phyloP scores from a whole-genome alignment of 257 asterid genomes.

The Nicotiana noctiflora region DNA sequence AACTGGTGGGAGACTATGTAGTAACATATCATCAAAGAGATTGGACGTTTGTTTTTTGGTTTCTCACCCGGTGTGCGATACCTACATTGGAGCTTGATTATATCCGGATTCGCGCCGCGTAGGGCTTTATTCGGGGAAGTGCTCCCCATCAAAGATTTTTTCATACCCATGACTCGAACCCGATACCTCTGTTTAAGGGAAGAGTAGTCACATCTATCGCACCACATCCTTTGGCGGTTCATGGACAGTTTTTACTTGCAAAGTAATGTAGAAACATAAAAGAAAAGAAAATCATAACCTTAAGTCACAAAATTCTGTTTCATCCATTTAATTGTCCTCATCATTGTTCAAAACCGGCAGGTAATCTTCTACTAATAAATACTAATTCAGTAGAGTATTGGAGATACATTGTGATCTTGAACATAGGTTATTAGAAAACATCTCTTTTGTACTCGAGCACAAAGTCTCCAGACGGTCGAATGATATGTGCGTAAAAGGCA shows the following conservation, averaged over 20 bases:
- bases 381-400: slow-evolving; percentile 27
- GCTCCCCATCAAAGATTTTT: no score
- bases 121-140: no score
- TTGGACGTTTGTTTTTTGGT: not conserved
- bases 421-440: slow-evolving; percentile 19
- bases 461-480: slow-evolving; percentile 36
- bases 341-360: slow-evolving; percentile 8
- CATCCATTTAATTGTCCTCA: no score
- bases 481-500: slow-evolving; percentile 40
- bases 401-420: slow-evolving; percentile 9
- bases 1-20: not conserved
- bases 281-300: not conserved
- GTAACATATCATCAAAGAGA: not conserved
- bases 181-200: no score
- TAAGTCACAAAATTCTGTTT: not conserved
- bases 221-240: no score
- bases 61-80: no score
- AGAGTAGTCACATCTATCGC: no score
- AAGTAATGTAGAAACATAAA: not conserved
- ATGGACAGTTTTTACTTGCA: not conserved
- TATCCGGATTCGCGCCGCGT: no score
- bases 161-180: no score
- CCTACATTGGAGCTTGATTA: no score
- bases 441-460: slow-evolving; percentile 33
- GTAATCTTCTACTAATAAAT: slow-evolving; percentile 28